Evolutionary conservation across 345 rosid genomes (phyloP), one percentile per base, ranked within the genome.

Genomic region (Mangifera indica): DNA sequence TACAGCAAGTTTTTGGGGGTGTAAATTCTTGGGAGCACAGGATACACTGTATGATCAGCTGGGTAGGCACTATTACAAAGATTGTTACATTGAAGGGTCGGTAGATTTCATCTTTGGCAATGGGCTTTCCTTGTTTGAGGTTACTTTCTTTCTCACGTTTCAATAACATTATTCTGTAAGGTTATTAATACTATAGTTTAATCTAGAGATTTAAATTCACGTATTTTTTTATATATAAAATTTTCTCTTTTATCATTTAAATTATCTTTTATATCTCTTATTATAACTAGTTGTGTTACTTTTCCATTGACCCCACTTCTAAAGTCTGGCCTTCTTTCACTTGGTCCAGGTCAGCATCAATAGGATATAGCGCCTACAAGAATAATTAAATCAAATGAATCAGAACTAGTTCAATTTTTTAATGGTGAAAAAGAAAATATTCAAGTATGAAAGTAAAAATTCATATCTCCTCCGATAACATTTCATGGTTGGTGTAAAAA

Each of bases 101-200:
- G 91, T 95, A 20, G 99, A 95, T 70, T 95, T 95, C 83, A 89
- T 95, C 69, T 95, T 92, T 66, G 99, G 99, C 24, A 95, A 95
- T 77, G 97, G 70, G n/a, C 87, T 95, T 32, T 95, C 99, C 26
- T 85, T 91, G 12, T 95, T 90, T 67, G 99, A 95, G 92, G 98
- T 90, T 62, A 66, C 69, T 54, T 44, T 65, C 51, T 51, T 13
- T 45, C 54, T 10, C 7, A 5, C n/a, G 29, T 48, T 48, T 49
- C 51, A 54, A 20, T 64, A 59, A 29, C 40, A 24, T 10, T 22
- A 10, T 56, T 56, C 60, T 37, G n/a, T n/a, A n/a, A n/a, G n/a
- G n/a, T n/a, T n/a, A n/a, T n/a, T n/a, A n/a, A n/a, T n/a, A n/a
- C n/a, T n/a, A n/a, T n/a, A n/a, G n/a, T n/a, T n/a, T n/a, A n/a